A percentile compares a stretch with the other conserved stretches of the same genome.
Conservation (phyloP, 2,329 filamentous ascomycete species). For the Penicillium sp. region DNA sequence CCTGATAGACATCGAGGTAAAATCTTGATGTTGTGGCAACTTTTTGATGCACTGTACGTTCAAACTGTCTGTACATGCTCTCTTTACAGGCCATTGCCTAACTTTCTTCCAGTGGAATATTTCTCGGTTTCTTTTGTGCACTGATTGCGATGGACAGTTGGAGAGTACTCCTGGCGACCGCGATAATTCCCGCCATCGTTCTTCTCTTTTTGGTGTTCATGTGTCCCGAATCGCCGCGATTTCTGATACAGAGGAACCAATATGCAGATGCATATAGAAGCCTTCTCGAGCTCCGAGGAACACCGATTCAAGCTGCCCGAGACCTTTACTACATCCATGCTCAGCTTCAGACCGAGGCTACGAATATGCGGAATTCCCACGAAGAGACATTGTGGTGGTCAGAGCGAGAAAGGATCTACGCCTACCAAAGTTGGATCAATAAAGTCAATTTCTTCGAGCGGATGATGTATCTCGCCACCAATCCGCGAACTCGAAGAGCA, state of each 20-base stretch:
- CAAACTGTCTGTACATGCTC: not conserved
- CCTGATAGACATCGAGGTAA: slow-evolving; percentile 19
- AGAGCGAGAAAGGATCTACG: not conserved
- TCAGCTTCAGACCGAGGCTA: not conserved
- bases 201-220: slow-evolving; percentile 2
- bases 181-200: not conserved
- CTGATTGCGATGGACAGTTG: not conserved
- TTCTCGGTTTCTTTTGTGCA: not conserved
- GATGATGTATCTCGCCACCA: not conserved
- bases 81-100: not conserved
- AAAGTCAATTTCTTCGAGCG: not conserved
- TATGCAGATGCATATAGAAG: not conserved
- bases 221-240: slow-evolving; percentile 17
- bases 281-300: not conserved
- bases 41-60: slow-evolving; percentile 25
- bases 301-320: not conserved
- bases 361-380: not conserved
- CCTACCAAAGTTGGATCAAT: slow-evolving; percentile 1
- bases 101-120: not conserved
- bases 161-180: not conserved
- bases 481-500: not conserved
- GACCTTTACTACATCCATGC: slow-evolving; percentile 37
- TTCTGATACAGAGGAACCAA: slow-evolving; percentile 12
- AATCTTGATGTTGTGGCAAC: slow-evolving; percentile 27
- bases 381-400: not conserved